phyloP scores from a whole-genome alignment of 495 filamentous ascomycete genomes.

The Penicillium diatomitis region DNA sequence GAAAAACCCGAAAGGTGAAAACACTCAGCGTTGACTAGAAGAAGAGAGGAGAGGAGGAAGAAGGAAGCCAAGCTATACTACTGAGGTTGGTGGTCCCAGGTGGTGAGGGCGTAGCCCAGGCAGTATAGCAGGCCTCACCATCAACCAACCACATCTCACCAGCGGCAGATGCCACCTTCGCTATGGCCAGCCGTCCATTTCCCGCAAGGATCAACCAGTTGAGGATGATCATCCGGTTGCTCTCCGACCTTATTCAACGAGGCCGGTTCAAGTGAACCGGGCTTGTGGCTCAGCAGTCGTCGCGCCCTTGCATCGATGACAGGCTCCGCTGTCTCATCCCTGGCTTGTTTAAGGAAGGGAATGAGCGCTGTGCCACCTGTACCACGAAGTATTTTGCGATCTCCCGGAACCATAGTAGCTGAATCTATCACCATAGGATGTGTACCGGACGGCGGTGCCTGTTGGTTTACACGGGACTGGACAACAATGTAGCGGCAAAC shows the following conservation, averaged over 20 bases:
- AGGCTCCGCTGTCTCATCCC: constrained; percentile 91
- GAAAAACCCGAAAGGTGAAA: too few species aligned
- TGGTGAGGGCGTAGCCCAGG: too few species aligned
- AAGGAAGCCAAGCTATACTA: too few species aligned
- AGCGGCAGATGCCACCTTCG: constrained; percentile 66
- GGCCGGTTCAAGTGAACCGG: constrained; percentile 27
- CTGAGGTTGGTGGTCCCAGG: too few species aligned
- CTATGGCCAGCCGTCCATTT: constrained; percentile 80
- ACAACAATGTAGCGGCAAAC: constrained; percentile 94
- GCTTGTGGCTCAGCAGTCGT: constrained; percentile 56
- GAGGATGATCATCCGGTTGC: constrained; percentile 48
- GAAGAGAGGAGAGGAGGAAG: too few species aligned
- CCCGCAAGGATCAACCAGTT: constrained; percentile 71
- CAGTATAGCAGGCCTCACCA: too few species aligned
- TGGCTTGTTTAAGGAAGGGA: constrained; percentile 87
- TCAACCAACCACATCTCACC: too few species aligned
- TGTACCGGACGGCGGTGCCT: constrained; percentile 32
- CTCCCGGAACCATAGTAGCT: constrained; percentile 43
- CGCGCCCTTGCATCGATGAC: constrained; percentile 77
- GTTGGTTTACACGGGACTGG: constrained; percentile 44
- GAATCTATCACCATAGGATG: constrained; percentile 50
- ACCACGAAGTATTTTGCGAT: constrained; percentile 61
- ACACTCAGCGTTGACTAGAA: too few species aligned
- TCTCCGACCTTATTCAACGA: constrained; percentile 61
- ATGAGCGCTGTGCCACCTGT: constrained; percentile 91